Percentiles rank a stretch among this genome's conserved stretches.
Evolutionary conservation across 2,329 filamentous ascomycete species (phyloP).

Genomic region (Penicillium sp.): DNA sequence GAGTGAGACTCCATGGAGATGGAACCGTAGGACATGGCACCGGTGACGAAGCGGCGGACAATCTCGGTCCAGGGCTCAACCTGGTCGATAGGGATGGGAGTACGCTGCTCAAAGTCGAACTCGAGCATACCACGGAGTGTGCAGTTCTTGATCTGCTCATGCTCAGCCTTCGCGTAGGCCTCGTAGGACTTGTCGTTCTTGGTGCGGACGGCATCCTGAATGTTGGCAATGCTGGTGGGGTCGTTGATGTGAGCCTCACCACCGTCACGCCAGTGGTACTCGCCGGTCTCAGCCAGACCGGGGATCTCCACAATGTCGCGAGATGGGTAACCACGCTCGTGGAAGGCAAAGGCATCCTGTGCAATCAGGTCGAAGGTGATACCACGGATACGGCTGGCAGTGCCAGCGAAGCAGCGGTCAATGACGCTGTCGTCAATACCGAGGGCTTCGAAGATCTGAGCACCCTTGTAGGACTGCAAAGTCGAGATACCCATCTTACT

Average conservation of each 20-base stretch:
- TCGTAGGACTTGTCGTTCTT: constrained; percentile 99
- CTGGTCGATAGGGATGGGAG: constrained; percentile 88
- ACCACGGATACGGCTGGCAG: constrained; percentile 90
- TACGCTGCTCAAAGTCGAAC: constrained; percentile 89
- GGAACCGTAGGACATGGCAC: constrained; percentile 97
- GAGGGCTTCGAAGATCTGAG: constrained; percentile 95
- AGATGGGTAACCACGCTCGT: constrained; percentile 88
- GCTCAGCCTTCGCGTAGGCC: constrained; percentile 89
- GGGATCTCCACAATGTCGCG: constrained; percentile 75
- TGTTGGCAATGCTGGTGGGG: constrained; percentile 90
- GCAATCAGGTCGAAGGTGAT: constrained; percentile 92
- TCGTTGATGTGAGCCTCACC: constrained; percentile 96
- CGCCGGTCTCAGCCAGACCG: constrained; percentile 86
- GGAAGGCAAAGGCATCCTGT: constrained; percentile 90
- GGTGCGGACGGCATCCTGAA: constrained; percentile 91
- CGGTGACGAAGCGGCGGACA: constrained; percentile 92
- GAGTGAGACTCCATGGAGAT: constrained; percentile 99
- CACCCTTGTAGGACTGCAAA: constrained; percentile 93
- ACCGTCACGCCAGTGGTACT: constrained; percentile 98
- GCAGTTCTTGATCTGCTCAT: constrained; percentile 95
- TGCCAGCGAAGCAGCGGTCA: constrained; percentile 92
- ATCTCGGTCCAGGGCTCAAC: constrained; percentile 99
- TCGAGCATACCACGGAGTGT: constrained; percentile 92
- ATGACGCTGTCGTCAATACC: constrained; percentile 91
- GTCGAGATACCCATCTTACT: constrained; percentile 99